phyloP scores from a whole-genome alignment of 1,284 basidiomycete genomes.

The Austroboletus rostrupii region DNA sequence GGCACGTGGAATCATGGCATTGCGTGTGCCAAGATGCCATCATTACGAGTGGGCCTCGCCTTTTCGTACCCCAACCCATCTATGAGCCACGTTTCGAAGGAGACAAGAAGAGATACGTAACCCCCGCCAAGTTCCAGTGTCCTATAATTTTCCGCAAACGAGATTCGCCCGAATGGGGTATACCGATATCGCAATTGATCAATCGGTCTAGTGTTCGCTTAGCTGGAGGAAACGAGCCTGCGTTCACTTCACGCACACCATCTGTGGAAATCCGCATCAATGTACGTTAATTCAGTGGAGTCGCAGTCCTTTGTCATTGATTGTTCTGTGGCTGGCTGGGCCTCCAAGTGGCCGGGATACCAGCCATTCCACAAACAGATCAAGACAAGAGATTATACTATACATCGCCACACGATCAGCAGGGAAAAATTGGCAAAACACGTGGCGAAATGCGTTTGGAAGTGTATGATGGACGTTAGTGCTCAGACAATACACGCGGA shows the following conservation, averaged over 20 bases:
- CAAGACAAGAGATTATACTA: conserved; percentile 64
- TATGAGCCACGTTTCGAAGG: conserved; percentile 67
- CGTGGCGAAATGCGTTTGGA: conserved; percentile 50
- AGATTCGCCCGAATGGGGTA: conserved; percentile 50
- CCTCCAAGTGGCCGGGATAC: conserved; percentile 64
- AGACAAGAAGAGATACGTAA: conserved; percentile 66
- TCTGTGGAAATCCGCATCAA: conserved; percentile 62
- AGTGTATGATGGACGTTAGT: conserved; percentile 3
- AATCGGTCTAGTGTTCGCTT: conserved; percentile 35
- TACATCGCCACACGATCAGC: conserved; percentile 60
- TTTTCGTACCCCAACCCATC: conserved; percentile 57
- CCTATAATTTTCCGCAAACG: conserved; percentile 58
- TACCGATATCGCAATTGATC: conserved; percentile 46
- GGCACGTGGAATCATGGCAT: conserved; percentile 8
- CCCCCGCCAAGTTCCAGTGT: conserved; percentile 52
- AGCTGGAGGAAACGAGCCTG: conserved; percentile 48
- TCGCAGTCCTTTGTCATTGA: conserved; percentile 36
- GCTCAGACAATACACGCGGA: conserved; percentile 4
- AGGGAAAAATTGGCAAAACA: conserved; percentile 56
- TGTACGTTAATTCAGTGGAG: neutral
- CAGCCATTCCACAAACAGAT: conserved; percentile 64
- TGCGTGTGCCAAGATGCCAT: neutral
- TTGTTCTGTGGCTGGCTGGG: neutral
- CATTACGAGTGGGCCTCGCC: conserved; percentile 31
- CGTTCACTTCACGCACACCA: conserved; percentile 60